Evolutionary conservation across 257 asterid genomes (phyloP), one percentile per base, ranked within the genome.

Genomic region (Lycium ferocissimum): DNA sequence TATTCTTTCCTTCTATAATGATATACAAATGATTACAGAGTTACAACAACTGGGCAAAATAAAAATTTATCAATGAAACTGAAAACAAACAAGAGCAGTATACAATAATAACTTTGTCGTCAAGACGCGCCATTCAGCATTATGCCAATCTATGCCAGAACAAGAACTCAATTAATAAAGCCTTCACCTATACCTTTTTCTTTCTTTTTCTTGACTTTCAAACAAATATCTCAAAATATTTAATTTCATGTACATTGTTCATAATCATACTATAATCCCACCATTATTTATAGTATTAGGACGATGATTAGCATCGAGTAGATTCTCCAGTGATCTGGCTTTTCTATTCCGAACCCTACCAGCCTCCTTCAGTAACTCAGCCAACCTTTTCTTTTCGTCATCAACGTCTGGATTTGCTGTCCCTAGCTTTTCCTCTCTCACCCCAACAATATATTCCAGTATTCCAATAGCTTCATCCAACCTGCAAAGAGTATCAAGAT

Each of bases 381-480:
- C 93, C 90, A 95, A 65, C 92, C 99, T 93, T 93, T 88, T 95
- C 91, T 93, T 95, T 89, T 95, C 99, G 37, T 95, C 99, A 9
- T 92, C 96, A 49, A 95, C 96, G 0, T 95, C 98, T 62, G 99
- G 98, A 91, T 95, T 95, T 47, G 99, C 99, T 81, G 99, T 94
- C 86, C 99, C 99, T 22, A 95, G 97, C 93, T 94, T 95, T 88
- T 95, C 99, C 91, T 95, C 99, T 73, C 99, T 94, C 94, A 92
- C 91, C 15, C 95, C 95, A 37, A 95, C 99, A 13, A 95, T 88
- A 79, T 91, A 89, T 91, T 95, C 99, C 85, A 95, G 88, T 79
- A 94, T 88, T 86, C 91, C 91, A 45, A 94, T 95, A 37, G 99
- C 99, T 87, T 95, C 98, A 79, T 94, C 96, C 91, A 95, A 83